A percentile compares a stretch with the other conserved stretches of the same genome.
Conservation (phyloP, 73 alveolate species). For the Blepharisma japonicum region DNA sequence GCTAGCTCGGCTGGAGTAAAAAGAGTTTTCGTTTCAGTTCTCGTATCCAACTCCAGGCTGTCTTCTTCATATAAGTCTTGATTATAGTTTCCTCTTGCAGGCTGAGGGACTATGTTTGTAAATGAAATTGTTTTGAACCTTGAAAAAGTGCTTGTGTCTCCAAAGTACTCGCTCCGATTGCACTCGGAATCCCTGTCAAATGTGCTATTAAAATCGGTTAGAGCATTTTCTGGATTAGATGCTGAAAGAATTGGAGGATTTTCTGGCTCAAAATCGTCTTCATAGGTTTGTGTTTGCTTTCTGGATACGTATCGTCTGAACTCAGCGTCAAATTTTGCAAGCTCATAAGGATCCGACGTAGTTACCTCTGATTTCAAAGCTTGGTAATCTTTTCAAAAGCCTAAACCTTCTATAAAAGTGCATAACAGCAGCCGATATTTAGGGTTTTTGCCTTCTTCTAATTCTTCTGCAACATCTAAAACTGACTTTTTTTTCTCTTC, state of each 20-base stretch:
- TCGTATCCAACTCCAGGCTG: neutral
- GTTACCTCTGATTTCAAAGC: neutral
- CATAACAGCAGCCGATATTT: neutral
- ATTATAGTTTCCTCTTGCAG: neutral
- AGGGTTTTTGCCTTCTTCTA: neutral
- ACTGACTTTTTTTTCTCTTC: neutral
- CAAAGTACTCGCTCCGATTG: too few species aligned
- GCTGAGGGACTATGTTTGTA: too few species aligned
- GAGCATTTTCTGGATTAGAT: too few species aligned
- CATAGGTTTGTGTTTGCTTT: conserved; percentile 9
- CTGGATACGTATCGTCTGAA: conserved; percentile 12
- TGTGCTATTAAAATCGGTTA: too few species aligned
- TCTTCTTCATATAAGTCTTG: neutral
- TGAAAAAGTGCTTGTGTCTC: too few species aligned
- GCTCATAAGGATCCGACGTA: neutral
- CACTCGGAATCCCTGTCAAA: too few species aligned
- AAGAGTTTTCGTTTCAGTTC: neutral
- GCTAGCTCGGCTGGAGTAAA: neutral
- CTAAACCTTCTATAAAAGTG: neutral
- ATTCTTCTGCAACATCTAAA: neutral
- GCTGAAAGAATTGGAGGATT: too few species aligned
- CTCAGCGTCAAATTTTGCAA: conserved; percentile 24
- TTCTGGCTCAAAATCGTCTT: conserved; percentile 14
- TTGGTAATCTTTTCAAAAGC: neutral
- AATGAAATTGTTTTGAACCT: too few species aligned